These are phyloP conservation scores for Crassisporium funariophilum DNA, from an alignment of 768 basidiomycete genomes.

Conservation along the genomic window DNA sequence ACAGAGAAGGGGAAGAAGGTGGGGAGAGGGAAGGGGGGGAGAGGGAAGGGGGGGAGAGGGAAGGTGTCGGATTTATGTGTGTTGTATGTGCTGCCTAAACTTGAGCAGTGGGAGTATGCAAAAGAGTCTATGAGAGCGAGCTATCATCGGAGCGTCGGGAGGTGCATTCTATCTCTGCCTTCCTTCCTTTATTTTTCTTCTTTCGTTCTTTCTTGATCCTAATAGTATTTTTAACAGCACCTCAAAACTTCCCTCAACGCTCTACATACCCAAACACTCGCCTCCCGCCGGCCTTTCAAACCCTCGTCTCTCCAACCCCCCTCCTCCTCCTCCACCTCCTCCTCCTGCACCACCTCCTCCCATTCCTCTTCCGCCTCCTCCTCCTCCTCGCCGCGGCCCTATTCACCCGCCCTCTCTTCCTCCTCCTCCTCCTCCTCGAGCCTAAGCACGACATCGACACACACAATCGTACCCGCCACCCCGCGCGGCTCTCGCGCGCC, in stretches of 20 bases:
- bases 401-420: constrained; percentile 55
- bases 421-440: constrained; percentile 70
- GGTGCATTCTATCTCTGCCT: too few species aligned
- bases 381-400: too few species aligned
- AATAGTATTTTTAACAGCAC: too few species aligned
- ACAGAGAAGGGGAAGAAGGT: too few species aligned
- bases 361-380: too few species aligned
- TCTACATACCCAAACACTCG: constrained; percentile 40
- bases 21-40: constrained; percentile 29
- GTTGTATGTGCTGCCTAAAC: constrained; percentile 67
- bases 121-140: constrained; percentile 75
- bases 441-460: constrained; percentile 71
- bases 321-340: constrained; percentile 21
- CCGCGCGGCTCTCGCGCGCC: constrained; percentile 31
- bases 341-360: too few species aligned
- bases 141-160: constrained; percentile 49
- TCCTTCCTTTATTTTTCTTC: too few species aligned
- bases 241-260: constrained; percentile 42
- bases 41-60: constrained; percentile 66
- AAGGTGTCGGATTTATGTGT: constrained; percentile 79
- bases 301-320: constrained; percentile 17
- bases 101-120: constrained; percentile 84
- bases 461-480: constrained; percentile 64
- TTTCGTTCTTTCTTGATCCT: too few species aligned
- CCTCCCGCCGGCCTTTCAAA: constrained; percentile 30